Base-by-base conservation (phyloP, 1,284 basidiomycete species). In the Puccinia hordei region DNA sequence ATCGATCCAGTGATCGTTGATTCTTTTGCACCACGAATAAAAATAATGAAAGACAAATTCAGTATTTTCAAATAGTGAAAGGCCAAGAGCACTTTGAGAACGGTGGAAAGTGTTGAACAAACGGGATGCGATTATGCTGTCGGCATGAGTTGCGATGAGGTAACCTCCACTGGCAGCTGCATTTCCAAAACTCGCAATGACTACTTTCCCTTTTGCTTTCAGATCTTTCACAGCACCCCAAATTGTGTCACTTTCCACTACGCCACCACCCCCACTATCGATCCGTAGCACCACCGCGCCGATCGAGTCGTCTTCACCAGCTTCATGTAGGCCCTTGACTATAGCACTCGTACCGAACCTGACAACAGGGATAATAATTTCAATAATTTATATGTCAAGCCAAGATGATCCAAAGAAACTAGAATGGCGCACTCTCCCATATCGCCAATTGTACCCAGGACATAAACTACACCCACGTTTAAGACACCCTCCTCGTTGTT, bases 141-240 rank as follows among this genome's bases (percentile, higher is more conserved):
- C 85, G 2, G 85, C 84, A 55, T 83, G 83, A 41, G 83, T 84
- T 27, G 83, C 82, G 10, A 83, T 83, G n/a, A 84, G 77, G 82
- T 87, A 87, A 13, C 86, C 87, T 13, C 87, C 87, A 13, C 83
- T 84, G 12, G 87, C 87, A 19, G 84, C 83, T 27, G 85, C 82
- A 76, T 87, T 87, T n/a, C 86, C 86, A 74, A 87, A 87, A 53
- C 85, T 85, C 0, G 86, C 86, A 24, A 87, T 84, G n/a, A 87
- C 85, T 4, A 84, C 83, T 82, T 87, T 87, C 66, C 84, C 84
- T 59, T 84, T 83, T 59, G 85, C 84, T 27, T 84, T 82, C 24
- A 87, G 81, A 24, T 85, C 84, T 19, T 83, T 82, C 2, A 87
- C 85, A 15, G 86, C 86, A 35, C 85, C 86, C 85, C 86, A 87